Evolutionary conservation across 331 rosid genomes (phyloP), one percentile per base, ranked within the genome.

Genomic region (Malus hybrid): DNA sequence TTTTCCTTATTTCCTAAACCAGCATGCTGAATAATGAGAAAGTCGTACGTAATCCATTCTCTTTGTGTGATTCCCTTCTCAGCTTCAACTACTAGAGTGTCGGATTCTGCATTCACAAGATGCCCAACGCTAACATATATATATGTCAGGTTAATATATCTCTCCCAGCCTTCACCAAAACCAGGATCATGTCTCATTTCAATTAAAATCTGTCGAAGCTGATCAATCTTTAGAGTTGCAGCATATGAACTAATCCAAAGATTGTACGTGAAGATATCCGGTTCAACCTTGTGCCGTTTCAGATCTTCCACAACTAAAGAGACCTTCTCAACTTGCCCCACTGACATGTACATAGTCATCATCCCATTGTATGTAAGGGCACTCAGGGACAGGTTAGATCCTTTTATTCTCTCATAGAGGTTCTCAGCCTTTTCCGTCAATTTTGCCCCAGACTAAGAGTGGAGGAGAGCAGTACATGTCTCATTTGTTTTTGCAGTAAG

Each of bases 341-440:
- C 90, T 22, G 97, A 90, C 89, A 86, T 85, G 83, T 91, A 93
- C 68, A 93, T 82, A 29, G 98, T 91, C 98, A 93, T 93, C 92
- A 93, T 87, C 86, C 90, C 98, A 44, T 93, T 93, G 93, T 89
- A 91, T 28, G 86, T 76, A 68, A 93, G 86, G 61, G 91, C 90
- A 58, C 82, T 85, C 67, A 87, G 84, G 55, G 87, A 57, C 68
- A 90, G 80, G 72, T 82, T 63, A 57, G 89, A 87, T 42, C 75
- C 84, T 81, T 87, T 88, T 50, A 91, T 86, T 76, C 82, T 82
- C 78, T 73, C 84, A 76, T 77, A 93, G 58, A 93, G 90, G 18
- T 80, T 82, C 81, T 91, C 98, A 0, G 98, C 97, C 81, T 88
- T 93, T 70, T 88, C 95, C 4, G 85, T 88, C 85, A 88, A 61